Base-by-base conservation (phyloP, 2,329 filamentous ascomycete species). In the Gnomoniopsis sp. region DNA sequence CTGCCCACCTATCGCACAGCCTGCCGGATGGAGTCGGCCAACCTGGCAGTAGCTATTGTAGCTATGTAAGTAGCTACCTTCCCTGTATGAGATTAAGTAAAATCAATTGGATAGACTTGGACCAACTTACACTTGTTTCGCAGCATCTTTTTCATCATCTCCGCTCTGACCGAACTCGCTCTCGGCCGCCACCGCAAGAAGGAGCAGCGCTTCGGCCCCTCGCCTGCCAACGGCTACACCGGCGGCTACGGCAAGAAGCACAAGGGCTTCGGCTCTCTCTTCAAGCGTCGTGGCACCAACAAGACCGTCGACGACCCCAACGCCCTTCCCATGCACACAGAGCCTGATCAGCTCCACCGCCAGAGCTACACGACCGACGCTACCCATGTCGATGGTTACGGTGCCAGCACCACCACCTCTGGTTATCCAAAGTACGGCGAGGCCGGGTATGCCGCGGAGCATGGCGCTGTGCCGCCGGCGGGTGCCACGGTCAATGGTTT, bases 1-100 rank as follows among this genome's bases (percentile, higher is more conserved):
- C 69, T 83, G 49, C 81, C 81, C 2, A 79, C 71, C 49, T 79
- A 77, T 61, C 70, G 68, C 43, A 72, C 72, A 8, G 86, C 88
- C 1, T 97, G 93, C 77, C 80, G 80, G 60, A 77, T 96, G 65
- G 85, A 96, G 74, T 90, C 87, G 52, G 91, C 88, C 48, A 83
- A 80, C 61, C 87, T 97, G 64, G 89, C 90, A 3, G 86, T 95
- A 17, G 78, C 92, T 33, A 89, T 97, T 61, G 83, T 92, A 58
- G 89, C 82, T 68, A 86, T 89, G 86, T 92, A 78, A 75, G 79
- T 65, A 10, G 1, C 22, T 11, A 30, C 8, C 62, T 10, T 7
- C 23, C 30, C 22, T 19, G 17, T 46, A 17, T 43, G 43, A 8
- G n/a, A 1, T 6, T 6, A n/a, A 17, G 7, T 8, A 19, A 22